Evolutionary conservation across 2,329 filamentous ascomycete genomes (phyloP), one percentile per base, ranked within the genome.

Genomic region (Xylariaceae sp.): DNA sequence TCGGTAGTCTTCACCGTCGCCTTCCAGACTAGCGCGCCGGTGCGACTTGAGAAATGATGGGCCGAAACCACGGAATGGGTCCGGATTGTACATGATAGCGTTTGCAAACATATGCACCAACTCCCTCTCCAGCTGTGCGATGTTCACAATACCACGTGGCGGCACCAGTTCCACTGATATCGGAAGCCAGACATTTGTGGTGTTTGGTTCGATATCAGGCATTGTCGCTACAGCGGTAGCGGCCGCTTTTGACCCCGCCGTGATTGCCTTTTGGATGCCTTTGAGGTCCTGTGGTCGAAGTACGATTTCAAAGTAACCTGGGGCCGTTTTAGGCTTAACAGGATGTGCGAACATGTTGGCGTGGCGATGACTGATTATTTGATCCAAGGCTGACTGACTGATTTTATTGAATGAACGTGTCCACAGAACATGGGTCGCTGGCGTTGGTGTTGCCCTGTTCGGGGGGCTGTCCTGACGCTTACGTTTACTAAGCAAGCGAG

Each of bases 61-160:
- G 0, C 88, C 88, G 9, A 89, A 85, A 0, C 89, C 89, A 21
- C 88, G 84, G 63, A 89, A 80, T 0, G 89, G 87, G 60, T 96
- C 91, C 0, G 90, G 87, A 66, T 98, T 98, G 79, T 96, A 99
- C 95, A 99, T 98, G 74, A 97, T 89, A 18, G 95, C 93, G 68
- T 98, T 98, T 64, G 92, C 91, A 72, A 98, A 96, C 90, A 98
- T 97, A 66, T 96, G 90, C 66, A 96, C 91, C 10, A 98, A 79
- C 72, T 98, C 93, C 63, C 92, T 91, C 74, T 98, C 93, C 16
- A 98, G 81, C 71, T 98, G 95, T 1, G 89, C 86, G 48, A 90
- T 93, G 73, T 98, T 98, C 73, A 98, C 90, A 66, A 98, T 96
- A 19, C 88, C 91, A 65, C 87, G 90, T 0, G 95, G 93, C 2